phyloP scores from a whole-genome alignment of 164 flowering plant species.

The Tetrastigma voinierianum region DNA sequence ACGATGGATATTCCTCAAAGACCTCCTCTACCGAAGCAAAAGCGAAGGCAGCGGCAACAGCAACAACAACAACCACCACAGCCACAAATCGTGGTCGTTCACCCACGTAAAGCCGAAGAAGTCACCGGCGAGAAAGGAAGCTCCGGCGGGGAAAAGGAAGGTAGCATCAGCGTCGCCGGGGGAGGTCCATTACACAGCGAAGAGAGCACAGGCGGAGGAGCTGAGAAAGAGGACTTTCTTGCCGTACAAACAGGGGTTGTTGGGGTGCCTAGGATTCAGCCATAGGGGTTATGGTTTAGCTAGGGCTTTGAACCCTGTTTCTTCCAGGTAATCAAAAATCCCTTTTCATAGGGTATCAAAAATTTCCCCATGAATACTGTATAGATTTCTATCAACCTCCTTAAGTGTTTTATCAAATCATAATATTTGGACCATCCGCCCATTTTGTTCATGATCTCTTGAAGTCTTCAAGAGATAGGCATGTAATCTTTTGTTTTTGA shows the following conservation, averaged over 20 bases:
- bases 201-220: slow-evolving; percentile 70
- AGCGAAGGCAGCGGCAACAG: slow-evolving; percentile 59
- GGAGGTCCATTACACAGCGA: slow-evolving; percentile 63
- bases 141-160: slow-evolving; percentile 39
- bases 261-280: slow-evolving; percentile 69
- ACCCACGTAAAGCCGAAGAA: slow-evolving; percentile 3
- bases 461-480: too few species aligned
- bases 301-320: slow-evolving; percentile 57
- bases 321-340: slow-evolving; percentile 50
- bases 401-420: background rate
- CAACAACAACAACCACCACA: background rate
- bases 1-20: slow-evolving; percentile 64
- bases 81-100: background rate
- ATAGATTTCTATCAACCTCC: background rate
- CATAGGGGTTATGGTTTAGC: slow-evolving; percentile 62
- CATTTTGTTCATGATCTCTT: too few species aligned
- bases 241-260: slow-evolving; percentile 68
- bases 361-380: background rate
- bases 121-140: slow-evolving; percentile 18
- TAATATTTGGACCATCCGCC: too few species aligned
- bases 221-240: slow-evolving; percentile 70
- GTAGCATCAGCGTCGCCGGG: slow-evolving; percentile 41
- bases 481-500: too few species aligned
- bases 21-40: slow-evolving; percentile 58
- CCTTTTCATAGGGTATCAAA: background rate